Conservation (phyloP, 2,329 filamentous ascomycete genomes). For the Harringtonia lauricola region DNA sequence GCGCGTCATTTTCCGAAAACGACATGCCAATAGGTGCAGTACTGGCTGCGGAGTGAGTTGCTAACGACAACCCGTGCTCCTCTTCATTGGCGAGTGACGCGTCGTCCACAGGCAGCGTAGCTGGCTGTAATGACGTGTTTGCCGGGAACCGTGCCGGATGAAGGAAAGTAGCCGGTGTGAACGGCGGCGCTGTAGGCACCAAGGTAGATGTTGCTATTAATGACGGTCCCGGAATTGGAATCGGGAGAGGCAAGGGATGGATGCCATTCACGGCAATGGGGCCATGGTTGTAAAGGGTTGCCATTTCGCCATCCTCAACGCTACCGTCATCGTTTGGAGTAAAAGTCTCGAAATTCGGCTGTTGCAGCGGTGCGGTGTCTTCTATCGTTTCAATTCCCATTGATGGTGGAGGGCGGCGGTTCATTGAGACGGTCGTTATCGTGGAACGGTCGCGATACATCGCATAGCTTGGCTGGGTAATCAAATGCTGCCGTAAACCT, state of each 20-base stretch:
- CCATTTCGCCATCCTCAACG: conserved; percentile 29
- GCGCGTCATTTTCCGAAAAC: neutral
- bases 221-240: neutral
- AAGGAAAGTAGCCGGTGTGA: conserved; percentile 2
- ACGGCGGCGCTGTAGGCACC: conserved; percentile 1
- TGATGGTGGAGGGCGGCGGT: conserved; percentile 10
- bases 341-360: conserved; percentile 24
- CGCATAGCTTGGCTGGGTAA: conserved; percentile 38
- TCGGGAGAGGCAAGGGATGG: neutral
- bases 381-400: conserved; percentile 9
- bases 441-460: conserved; percentile 24
- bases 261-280: neutral
- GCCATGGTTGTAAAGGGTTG: conserved; percentile 11
- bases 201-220: neutral
- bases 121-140: neutral
- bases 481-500: conserved; percentile 68
- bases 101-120: neutral
- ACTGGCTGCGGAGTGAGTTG: neutral
- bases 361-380: conserved; percentile 10
- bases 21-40: neutral
- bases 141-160: neutral
- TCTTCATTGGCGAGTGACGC: neutral
- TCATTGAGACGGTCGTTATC: conserved; percentile 3
- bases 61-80: neutral
- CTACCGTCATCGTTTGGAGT: conserved; percentile 30